Percentiles rank a stretch among this genome's conserved stretches.
These are phyloP conservation scores for Russula griseocarnosa DNA, from an alignment of 768 basidiomycete genomes.

Conservation along the genomic window DNA sequence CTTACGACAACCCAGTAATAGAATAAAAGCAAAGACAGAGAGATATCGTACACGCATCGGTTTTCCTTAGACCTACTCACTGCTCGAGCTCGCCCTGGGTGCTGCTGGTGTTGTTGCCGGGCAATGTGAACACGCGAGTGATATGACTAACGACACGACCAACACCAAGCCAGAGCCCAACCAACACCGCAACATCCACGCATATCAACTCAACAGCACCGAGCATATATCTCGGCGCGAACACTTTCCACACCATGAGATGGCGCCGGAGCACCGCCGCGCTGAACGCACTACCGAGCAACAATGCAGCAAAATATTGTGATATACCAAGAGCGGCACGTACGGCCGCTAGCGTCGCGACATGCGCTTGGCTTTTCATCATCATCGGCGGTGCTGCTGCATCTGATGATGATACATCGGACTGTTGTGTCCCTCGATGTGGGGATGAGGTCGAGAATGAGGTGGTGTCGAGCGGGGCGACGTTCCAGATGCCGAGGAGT, in stretches of 20 bases:
- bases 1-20: too few species aligned
- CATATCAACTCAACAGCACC: constrained; percentile 61
- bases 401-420: too few species aligned
- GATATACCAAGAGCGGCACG: constrained; percentile 43
- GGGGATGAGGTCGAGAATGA: background rate
- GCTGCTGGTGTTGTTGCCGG: background rate
- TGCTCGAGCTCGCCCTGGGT: background rate
- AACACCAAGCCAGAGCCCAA: constrained; percentile 60
- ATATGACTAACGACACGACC: constrained; percentile 38
- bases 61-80: background rate
- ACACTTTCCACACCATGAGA: constrained; percentile 99
- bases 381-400: background rate
- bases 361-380: constrained; percentile 31
- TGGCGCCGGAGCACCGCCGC: constrained; percentile 78
- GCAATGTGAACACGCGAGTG: constrained; percentile 30
- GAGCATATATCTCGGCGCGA: constrained; percentile 91
- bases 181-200: constrained; percentile 64
- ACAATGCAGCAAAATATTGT: constrained; percentile 60
- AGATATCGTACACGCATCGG: too few species aligned
- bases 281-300: constrained; percentile 66
- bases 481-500: constrained; percentile 79
- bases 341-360: background rate
- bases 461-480: constrained; percentile 48
- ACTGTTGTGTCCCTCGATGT: background rate
- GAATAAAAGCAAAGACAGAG: too few species aligned